A percentile compares a stretch with the other conserved stretches of the same genome.
These are phyloP conservation scores for Pseudocercospora eumusae DNA, from an alignment of 2,329 filamentous ascomycete genomes.

Conservation along the genomic window DNA sequence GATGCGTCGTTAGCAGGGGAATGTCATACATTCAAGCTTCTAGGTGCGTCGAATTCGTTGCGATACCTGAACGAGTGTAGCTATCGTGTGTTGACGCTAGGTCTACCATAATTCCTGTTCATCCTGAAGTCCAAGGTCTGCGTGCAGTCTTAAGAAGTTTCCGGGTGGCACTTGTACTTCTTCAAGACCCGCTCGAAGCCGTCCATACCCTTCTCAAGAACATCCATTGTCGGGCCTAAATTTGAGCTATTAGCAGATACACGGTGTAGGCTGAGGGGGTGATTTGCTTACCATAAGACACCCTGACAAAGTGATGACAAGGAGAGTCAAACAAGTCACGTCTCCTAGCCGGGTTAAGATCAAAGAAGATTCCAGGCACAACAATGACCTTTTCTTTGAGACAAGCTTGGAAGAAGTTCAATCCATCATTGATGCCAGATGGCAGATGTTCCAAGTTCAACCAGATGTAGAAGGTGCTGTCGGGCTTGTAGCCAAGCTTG, in stretches of 20 bases:
- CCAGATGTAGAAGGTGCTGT: constrained; percentile 95
- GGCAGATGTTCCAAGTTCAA: constrained; percentile 67
- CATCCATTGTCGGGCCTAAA: constrained; percentile 70
- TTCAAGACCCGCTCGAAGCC: constrained; percentile 80
- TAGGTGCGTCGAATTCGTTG: background rate
- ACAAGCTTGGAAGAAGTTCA: constrained; percentile 97
- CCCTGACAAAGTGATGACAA: constrained; percentile 84
- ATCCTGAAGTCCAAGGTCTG: no score
- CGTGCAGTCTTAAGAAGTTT: background rate
- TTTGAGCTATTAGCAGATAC: background rate
- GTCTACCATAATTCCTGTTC: background rate
- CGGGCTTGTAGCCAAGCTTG: constrained; percentile 73
- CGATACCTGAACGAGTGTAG: background rate
- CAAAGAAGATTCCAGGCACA: constrained; percentile 96
- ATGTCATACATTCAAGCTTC: no score
- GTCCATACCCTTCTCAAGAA: constrained; percentile 75
- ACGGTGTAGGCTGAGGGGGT: no score
- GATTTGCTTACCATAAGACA: constrained; percentile 66
- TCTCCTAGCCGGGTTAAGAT: constrained; percentile 85
- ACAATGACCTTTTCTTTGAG: constrained; percentile 94
- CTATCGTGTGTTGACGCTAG: background rate
- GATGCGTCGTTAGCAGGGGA: no score
- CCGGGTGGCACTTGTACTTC: constrained; percentile 52
- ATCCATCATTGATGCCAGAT: constrained; percentile 80
- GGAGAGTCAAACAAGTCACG: constrained; percentile 91